Conservation (phyloP, 495 filamentous ascomycete species). For the Penicillium canescens region DNA sequence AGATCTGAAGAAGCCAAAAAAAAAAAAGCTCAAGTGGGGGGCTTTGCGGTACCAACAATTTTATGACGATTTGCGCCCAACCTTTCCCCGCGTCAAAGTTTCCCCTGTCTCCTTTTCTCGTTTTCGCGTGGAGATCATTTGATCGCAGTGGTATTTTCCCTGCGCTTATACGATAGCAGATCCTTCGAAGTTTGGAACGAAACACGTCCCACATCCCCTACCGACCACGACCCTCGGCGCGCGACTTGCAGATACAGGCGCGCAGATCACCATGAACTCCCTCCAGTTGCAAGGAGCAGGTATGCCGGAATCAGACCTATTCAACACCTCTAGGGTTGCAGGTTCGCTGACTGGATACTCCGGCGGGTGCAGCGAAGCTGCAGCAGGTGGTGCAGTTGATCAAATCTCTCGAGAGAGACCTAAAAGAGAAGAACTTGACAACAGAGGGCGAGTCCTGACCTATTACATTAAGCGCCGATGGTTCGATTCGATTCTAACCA, state of each 20-base stretch:
- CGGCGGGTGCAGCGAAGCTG: conserved; percentile 57
- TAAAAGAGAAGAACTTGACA: conserved; percentile 52
- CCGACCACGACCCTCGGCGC: too few species aligned
- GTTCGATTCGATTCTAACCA: conserved; percentile 5
- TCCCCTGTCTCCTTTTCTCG: background rate
- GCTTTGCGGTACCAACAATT: background rate
- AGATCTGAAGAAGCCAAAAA: background rate
- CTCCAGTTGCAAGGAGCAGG: conserved; percentile 33
- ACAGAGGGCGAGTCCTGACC: conserved; percentile 53
- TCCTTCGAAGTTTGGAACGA: too few species aligned
- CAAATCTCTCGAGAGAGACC: conserved; percentile 56
- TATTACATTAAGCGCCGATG: background rate
- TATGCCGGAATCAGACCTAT: conserved; percentile 9
- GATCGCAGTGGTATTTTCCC: too few species aligned
- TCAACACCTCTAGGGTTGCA: background rate
- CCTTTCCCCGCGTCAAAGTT: conserved; percentile 9
- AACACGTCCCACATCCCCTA: too few species aligned
- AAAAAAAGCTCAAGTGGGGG: conserved; percentile 1
- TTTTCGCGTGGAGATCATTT: background rate
- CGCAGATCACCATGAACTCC: conserved; percentile 25
- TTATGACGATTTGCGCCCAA: conserved; percentile 4
- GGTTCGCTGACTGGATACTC: conserved; percentile 12
- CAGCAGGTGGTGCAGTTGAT: conserved; percentile 62
- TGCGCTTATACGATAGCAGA: too few species aligned
- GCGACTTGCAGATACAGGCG: background rate